Percentiles rank a stretch among this genome's conserved stretches.
These are phyloP conservation scores for Aureobasidium pullulans DNA, from an alignment of 2,329 filamentous ascomycete species.

Conservation along the genomic window DNA sequence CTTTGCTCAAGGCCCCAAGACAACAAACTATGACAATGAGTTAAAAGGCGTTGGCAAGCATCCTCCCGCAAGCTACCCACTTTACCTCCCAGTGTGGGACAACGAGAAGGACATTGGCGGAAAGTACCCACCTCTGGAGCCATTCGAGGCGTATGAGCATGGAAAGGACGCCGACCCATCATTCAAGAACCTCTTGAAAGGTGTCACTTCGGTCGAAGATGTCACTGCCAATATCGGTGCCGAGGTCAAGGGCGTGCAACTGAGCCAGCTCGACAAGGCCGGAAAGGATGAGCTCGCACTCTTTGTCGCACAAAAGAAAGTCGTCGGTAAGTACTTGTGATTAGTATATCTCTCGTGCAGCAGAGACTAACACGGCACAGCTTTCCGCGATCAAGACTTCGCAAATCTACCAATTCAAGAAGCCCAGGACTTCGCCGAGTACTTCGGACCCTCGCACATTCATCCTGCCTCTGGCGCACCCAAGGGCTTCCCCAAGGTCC, in stretches of 20 bases:
- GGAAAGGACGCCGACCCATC: constrained; percentile 65
- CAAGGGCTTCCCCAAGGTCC: constrained; percentile 64
- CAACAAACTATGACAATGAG: constrained; percentile 44
- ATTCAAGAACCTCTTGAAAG: constrained; percentile 60
- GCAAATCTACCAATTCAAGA: constrained; percentile 60
- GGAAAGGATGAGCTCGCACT: constrained; percentile 72
- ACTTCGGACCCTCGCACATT: constrained; percentile 76
- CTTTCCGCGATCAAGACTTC: constrained; percentile 66
- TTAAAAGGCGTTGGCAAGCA: constrained; percentile 47
- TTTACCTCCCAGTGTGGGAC: constrained; percentile 47
- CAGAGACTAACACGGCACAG: constrained; percentile 23
- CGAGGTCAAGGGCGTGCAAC: constrained; percentile 63
- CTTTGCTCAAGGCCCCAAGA: constrained; percentile 34
- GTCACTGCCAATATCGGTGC: constrained; percentile 68
- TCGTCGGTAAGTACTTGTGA: constrained; percentile 48
- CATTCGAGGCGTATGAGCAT: constrained; percentile 67
- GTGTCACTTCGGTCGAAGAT: constrained; percentile 42
- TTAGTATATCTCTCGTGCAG: neutral
- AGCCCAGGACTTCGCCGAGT: constrained; percentile 61
- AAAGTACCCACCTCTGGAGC: constrained; percentile 56
- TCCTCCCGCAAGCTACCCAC: constrained; percentile 55
- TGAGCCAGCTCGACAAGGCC: constrained; percentile 58
- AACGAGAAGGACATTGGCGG: constrained; percentile 14
- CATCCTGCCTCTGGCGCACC: constrained; percentile 73
- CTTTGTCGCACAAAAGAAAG: constrained; percentile 68